Conservation (phyloP, 78 protist species). For the Pigoraptor vietnamica region DNA sequence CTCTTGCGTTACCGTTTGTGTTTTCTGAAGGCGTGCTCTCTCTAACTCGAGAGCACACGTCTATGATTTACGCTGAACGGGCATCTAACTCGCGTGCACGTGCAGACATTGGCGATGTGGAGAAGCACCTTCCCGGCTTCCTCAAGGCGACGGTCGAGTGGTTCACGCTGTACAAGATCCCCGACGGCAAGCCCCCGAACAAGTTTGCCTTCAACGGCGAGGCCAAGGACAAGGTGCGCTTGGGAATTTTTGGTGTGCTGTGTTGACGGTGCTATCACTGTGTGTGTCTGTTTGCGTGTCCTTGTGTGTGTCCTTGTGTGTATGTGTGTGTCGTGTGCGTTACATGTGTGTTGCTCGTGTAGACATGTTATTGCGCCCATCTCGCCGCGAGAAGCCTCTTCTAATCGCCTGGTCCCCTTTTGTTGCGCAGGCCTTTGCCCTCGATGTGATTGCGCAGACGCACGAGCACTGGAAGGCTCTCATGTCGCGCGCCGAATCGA, state of each 20-base stretch:
- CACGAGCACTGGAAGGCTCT: not conserved
- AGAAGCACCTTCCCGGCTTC: slow-evolving; percentile 55
- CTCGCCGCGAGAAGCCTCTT: no score
- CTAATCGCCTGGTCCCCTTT: no score
- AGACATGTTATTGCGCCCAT: no score
- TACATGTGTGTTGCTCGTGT: no score
- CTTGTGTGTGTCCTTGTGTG: not conserved
- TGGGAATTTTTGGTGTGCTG: no score
- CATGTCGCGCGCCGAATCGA: not conserved
- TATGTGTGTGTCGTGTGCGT: not conserved
- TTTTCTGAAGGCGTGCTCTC: no score
- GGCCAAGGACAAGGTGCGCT: slow-evolving; percentile 35
- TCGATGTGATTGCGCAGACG: not conserved
- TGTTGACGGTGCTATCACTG: no score
- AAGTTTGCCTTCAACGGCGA: slow-evolving; percentile 69
- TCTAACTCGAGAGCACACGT: no score
- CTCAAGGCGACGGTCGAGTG: slow-evolving; percentile 67
- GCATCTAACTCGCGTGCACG: no score
- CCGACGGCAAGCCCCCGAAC: slow-evolving; percentile 93
- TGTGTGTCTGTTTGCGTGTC: not conserved
- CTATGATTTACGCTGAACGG: no score
- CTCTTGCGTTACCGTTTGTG: slow-evolving; percentile 11
- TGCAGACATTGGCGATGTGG: slow-evolving; percentile 57
- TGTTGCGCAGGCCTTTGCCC: not conserved
- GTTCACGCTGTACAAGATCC: slow-evolving; percentile 86